Base-by-base conservation (phyloP, 2,329 filamentous ascomycete genomes). In the Epichloe sp. region DNA sequence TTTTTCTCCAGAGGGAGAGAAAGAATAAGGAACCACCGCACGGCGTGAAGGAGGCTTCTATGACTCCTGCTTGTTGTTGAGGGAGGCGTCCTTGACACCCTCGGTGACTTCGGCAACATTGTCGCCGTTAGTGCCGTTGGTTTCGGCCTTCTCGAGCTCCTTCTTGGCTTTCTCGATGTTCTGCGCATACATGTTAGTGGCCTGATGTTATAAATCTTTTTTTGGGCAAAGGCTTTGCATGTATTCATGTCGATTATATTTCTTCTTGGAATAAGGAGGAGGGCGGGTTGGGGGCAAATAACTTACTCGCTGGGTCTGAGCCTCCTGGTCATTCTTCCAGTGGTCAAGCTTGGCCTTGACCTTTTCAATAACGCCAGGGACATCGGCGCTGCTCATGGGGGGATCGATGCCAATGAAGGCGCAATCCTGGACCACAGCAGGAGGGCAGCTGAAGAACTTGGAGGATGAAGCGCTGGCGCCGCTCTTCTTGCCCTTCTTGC, bases 121-220 rank as follows among this genome's bases (percentile, higher is more conserved):
- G 56, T 76, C 72, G 57, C 66, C 68, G 59, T 71, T 75, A 58
- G 58, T 54, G 58, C 66, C 70, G 55, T 68, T 70, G 56, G 70
- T 69, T 56, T 75, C 75, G 19, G 46, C 34, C 59, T 83, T 83
- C 65, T 90, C 88, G 56, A 98, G 94, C 69, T 96, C 89, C 70
- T 91, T 91, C 76, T 95, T 86, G 55, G 93, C 93, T 71, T 96
- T 95, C 57, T 88, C 87, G 55, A 97, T 85, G 76, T 98, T 98
- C 93, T 97, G 43, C 10, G 14, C 42, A 37, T 14, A n/a, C 2
- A 10, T n/a, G 11, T 49, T 44, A 44, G 48, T 14, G 14, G 7
- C 31, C 19, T 49, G n/a, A 14, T 19, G n/a, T 14, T 7, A 6
- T 5, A 11, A 5, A 3, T 19, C 0, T 40, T 12, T 36, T 12